These are phyloP conservation scores for Hanseniaspora jakobsenii DNA, from an alignment of 805 yeast genomes.

Conservation along the genomic window DNA sequence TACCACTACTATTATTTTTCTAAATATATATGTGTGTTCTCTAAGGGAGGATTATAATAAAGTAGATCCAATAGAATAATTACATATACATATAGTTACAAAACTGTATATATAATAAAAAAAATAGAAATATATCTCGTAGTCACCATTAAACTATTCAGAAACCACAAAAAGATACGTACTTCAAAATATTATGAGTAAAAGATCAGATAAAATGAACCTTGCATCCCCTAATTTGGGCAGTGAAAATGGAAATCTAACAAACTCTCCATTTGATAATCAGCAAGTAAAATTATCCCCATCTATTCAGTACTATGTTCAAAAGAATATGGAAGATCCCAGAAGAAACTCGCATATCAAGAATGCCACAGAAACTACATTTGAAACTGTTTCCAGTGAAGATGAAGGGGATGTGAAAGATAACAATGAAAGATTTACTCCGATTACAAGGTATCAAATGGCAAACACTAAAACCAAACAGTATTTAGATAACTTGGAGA, in stretches of 20 bases:
- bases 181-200: not conserved
- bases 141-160: too few relatives aligned
- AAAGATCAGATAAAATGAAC: not conserved
- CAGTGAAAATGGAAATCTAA: not conserved
- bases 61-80: too few relatives aligned
- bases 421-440: slow-evolving; percentile 9
- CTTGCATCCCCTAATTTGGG: not conserved
- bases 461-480: not conserved
- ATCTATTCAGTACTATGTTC: slow-evolving; percentile 1
- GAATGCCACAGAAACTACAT: slow-evolving; percentile 6
- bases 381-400: slow-evolving; percentile 13
- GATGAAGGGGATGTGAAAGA: not conserved
- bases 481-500: not conserved
- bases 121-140: too few relatives aligned
- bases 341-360: not conserved
- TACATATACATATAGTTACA: too few relatives aligned
- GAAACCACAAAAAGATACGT: not conserved
- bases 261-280: not conserved
- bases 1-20: too few relatives aligned
- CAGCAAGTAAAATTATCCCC: slow-evolving; percentile 3
- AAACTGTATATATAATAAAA: too few relatives aligned
- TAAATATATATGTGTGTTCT: too few relatives aligned
- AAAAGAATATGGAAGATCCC: not conserved
- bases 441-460: not conserved
- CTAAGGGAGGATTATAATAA: too few relatives aligned